These are phyloP conservation scores for Colletotrichum lindemuthianum DNA, from an alignment of 2,329 filamentous ascomycete genomes.

Conservation along the genomic window DNA sequence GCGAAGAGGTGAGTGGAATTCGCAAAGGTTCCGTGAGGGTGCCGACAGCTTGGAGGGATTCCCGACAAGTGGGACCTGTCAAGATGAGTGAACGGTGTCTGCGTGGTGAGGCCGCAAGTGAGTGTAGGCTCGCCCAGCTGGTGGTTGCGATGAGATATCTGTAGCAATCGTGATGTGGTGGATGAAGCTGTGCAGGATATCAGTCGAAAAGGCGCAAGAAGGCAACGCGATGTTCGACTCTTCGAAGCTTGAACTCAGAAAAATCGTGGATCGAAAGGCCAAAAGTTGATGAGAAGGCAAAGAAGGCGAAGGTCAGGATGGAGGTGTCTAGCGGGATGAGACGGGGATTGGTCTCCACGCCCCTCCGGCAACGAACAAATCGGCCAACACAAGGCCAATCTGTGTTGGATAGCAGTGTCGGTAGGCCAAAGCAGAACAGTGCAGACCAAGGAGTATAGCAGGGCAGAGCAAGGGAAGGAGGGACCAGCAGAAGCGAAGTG, in stretches of 20 bases:
- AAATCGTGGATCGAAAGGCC: background rate
- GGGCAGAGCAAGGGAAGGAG: background rate
- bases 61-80: background rate
- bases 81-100: no score
- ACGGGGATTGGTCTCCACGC: conserved; percentile 9
- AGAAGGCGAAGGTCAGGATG: background rate
- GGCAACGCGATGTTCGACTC: background rate
- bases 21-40: no score
- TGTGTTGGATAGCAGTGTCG: background rate
- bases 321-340: background rate
- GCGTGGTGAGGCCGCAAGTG: no score
- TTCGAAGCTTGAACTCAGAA: background rate
- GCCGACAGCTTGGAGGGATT: background rate
- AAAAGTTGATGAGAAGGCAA: background rate
- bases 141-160: no score
- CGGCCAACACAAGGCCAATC: conserved; percentile 25
- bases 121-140: no score
- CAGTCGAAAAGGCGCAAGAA: background rate
- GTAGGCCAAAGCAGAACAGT: no score
- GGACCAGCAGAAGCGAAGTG: background rate
- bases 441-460: background rate
- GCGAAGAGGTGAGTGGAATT: no score
- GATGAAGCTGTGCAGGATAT: background rate
- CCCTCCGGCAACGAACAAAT: conserved; percentile 21
- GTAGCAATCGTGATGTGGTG: no score